Percentiles rank a stretch among this genome's conserved stretches.
These are phyloP conservation scores for Zoysia matrella DNA, from an alignment of 202 grass and related monocot genomes.

Conservation along the genomic window DNA sequence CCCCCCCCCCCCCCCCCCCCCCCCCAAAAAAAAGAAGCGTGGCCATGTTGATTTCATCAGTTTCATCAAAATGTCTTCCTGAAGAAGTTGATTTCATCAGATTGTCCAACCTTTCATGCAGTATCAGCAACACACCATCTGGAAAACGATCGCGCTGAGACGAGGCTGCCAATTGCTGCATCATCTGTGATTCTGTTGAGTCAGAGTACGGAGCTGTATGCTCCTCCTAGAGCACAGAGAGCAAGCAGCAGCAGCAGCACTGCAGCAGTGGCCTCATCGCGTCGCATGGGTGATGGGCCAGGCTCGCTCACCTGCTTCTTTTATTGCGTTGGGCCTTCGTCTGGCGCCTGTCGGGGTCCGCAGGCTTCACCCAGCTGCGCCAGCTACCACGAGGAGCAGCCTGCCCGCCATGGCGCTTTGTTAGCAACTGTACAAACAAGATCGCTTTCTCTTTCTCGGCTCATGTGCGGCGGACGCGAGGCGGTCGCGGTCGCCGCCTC, in stretches of 20 bases:
- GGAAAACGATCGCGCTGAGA: background rate
- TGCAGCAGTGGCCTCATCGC: background rate
- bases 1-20: too few relatives aligned
- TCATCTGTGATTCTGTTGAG: background rate
- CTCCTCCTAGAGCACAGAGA: background rate
- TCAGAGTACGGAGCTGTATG: background rate
- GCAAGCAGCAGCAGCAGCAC: background rate
- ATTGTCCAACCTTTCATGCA: background rate
- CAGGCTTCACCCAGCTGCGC: background rate
- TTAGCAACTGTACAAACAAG: too few relatives aligned
- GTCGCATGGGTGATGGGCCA: background rate
- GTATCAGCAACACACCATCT: background rate
- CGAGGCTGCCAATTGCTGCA: background rate
- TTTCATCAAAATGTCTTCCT: background rate
- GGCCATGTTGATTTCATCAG: too few relatives aligned
- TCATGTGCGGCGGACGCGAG: background rate
- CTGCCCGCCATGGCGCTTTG: too few relatives aligned
- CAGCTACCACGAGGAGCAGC: too few relatives aligned
- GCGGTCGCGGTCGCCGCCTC: conserved; percentile 14
- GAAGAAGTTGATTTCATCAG: background rate
- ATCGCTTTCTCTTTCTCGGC: background rate
- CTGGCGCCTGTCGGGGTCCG: background rate
- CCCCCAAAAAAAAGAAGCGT: too few relatives aligned
- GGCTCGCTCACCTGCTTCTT: background rate
- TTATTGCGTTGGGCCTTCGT: background rate